A percentile compares a stretch with the other conserved stretches of the same genome.
Conservation (phyloP, 495 filamentous ascomycete species). For the Penicillium manginii region DNA sequence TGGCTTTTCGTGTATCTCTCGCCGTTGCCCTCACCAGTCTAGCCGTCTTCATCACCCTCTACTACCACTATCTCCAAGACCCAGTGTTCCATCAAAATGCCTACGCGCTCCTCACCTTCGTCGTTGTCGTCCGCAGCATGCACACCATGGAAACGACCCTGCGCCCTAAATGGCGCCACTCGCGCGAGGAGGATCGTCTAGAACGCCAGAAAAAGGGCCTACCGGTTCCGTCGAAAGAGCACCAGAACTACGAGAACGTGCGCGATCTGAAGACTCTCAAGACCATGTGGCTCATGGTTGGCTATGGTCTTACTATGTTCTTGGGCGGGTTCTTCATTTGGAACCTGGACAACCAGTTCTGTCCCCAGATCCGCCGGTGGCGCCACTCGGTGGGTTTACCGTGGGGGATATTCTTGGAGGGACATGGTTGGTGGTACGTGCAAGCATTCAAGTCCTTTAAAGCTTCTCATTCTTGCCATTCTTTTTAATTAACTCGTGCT, state of each 20-base stretch:
- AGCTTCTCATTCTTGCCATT: background rate
- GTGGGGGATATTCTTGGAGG: slow-evolving; percentile 89
- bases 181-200: slow-evolving; percentile 48
- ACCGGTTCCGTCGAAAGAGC: slow-evolving; percentile 44
- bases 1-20: slow-evolving; percentile 56
- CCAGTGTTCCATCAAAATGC: slow-evolving; percentile 91
- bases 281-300: slow-evolving; percentile 78
- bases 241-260: slow-evolving; percentile 52
- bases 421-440: slow-evolving; percentile 96
- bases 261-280: slow-evolving; percentile 63
- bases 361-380: slow-evolving; percentile 68
- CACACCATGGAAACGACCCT: slow-evolving; percentile 87
- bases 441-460: background rate
- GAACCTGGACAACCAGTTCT: slow-evolving; percentile 85
- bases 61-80: slow-evolving; percentile 93
- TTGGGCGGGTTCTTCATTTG: slow-evolving; percentile 84
- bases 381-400: slow-evolving; percentile 77
- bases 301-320: slow-evolving; percentile 72
- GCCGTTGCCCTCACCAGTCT: slow-evolving; percentile 63
- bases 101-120: slow-evolving; percentile 78
- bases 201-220: slow-evolving; percentile 44
- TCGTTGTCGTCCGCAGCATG: slow-evolving; percentile 80
- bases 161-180: slow-evolving; percentile 56
- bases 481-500: slow-evolving; percentile 11
- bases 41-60: slow-evolving; percentile 81